These are phyloP conservation scores for Ceraceosorus bombacis DNA, from an alignment of 1,284 basidiomycete genomes.

Conservation along the genomic window DNA sequence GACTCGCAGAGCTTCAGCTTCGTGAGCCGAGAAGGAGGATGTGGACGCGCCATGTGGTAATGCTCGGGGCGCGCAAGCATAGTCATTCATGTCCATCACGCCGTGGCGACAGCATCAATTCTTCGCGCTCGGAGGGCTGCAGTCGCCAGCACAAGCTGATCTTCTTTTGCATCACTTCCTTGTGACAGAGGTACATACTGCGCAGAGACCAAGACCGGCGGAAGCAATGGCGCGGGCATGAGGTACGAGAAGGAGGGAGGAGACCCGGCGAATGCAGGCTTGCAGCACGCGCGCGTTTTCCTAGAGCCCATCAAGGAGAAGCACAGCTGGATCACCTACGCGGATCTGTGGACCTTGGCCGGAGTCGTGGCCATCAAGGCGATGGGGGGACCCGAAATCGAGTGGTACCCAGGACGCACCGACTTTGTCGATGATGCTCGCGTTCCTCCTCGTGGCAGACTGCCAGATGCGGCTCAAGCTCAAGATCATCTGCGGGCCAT, in stretches of 20 bases:
- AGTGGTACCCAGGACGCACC: slow-evolving; percentile 52
- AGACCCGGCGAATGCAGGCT: slow-evolving; percentile 49
- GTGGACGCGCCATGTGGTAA: too few species aligned
- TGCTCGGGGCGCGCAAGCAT: too few species aligned
- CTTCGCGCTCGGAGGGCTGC: not conserved
- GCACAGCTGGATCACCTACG: slow-evolving; percentile 54
- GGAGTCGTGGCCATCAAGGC: slow-evolving; percentile 54
- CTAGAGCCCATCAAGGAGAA: slow-evolving; percentile 53
- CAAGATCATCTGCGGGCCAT: slow-evolving; percentile 53
- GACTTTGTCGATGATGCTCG: slow-evolving; percentile 51
- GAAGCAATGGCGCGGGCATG: slow-evolving; percentile 53
- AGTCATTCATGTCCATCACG: too few species aligned
- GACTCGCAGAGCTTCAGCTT: not conserved
- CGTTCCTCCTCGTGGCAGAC: slow-evolving; percentile 48
- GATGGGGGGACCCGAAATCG: slow-evolving; percentile 53
- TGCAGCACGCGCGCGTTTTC: slow-evolving; percentile 54
- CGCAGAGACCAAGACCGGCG: slow-evolving; percentile 51
- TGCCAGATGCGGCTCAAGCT: slow-evolving; percentile 54
- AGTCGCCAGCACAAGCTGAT: slow-evolving; percentile 2
- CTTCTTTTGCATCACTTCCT: not conserved
- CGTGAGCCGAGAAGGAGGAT: not conserved
- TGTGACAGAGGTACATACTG: slow-evolving; percentile 40
- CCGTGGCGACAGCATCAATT: too few species aligned
- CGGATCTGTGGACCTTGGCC: slow-evolving; percentile 51
- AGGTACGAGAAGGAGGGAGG: slow-evolving; percentile 51